These are phyloP conservation scores for Verticillium nubilum DNA, from an alignment of 2,329 filamentous ascomycete species.

Conservation along the genomic window DNA sequence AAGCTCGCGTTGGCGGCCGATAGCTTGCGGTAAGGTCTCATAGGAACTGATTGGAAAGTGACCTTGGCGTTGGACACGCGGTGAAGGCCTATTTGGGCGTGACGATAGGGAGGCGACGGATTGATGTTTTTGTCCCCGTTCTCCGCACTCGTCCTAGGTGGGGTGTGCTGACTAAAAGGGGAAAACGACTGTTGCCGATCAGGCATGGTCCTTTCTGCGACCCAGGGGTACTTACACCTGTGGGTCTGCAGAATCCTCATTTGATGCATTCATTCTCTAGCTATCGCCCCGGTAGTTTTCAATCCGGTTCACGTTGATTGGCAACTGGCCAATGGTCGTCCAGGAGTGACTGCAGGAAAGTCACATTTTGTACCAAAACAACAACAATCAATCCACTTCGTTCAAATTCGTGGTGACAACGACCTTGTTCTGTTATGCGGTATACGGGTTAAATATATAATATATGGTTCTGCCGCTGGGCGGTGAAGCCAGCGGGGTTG, in stretches of 20 bases:
- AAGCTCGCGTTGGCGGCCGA: neutral
- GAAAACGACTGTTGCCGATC: no score
- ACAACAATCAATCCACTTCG: no score
- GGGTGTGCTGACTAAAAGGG: neutral
- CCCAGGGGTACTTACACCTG: no score
- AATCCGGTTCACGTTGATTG: no score
- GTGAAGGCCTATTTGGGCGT: neutral
- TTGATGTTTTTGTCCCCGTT: neutral
- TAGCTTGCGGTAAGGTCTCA: neutral
- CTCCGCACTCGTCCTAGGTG: neutral
- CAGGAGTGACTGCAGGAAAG: no score
- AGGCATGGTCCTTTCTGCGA: no score
- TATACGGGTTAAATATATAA: neutral
- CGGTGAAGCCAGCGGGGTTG: neutral
- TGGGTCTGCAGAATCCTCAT: no score
- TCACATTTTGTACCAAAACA: no score
- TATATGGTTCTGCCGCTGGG: neutral
- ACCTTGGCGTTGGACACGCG: neutral
- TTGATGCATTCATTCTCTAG: no score
- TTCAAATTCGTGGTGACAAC: no score
- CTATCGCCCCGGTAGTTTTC: no score
- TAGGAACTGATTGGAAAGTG: neutral
- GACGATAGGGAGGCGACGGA: neutral
- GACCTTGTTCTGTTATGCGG: neutral
- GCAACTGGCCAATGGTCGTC: no score